Base-by-base conservation (phyloP, 1,284 basidiomycete species). In the Vanrija sp. region DNA sequence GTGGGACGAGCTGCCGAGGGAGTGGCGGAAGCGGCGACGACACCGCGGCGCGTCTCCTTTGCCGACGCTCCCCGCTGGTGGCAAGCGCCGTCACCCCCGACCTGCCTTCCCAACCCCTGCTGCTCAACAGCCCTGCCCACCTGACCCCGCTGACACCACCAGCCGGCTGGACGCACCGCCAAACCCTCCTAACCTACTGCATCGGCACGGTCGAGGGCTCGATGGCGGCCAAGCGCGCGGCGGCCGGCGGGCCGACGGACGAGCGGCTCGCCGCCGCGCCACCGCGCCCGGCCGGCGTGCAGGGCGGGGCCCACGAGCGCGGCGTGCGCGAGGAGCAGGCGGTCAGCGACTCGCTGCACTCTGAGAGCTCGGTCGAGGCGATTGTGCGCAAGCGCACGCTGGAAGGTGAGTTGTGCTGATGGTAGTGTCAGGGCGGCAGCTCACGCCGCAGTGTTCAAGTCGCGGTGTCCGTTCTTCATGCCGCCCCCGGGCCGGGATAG, bases 151-250 rank as follows among this genome's bases (percentile, higher is more conserved):
- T 57, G 16, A 53, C 43, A n/a, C 12, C 8, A 2, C 31, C 56
- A 89, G 88, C 84, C 47, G 91, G 91, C 57, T 93, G 90, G 90
- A 84, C 83, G 62, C 84, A 86, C 49, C 81, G 89, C 56, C 84
- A 83, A 54, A 83, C 87, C 58, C 81, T 94, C 52, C 81, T 93
- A 37, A 79, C 85, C 14, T 94, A 89, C 71, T 94, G 90, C 60
- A 82, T 85, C 15, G 72, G 77, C 31, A 85, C 88, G 1, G 82
- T 90, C 42, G 85, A 88, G 65, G 77, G 81, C 18, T 84, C 85
- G 16, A 73, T 86, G 65, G 78, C 79, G 19, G 80, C 83, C 65
- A 87, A 85, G 68, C 81, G 78, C 61, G 75, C 62, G 43, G 46
- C 61, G 56, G 25, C 45, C 31, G 37, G 56, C 24, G 45, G 51